Evolutionary conservation across 805 yeast species (phyloP).

Genomic region (Metschnikowia kofuensis): DNA sequence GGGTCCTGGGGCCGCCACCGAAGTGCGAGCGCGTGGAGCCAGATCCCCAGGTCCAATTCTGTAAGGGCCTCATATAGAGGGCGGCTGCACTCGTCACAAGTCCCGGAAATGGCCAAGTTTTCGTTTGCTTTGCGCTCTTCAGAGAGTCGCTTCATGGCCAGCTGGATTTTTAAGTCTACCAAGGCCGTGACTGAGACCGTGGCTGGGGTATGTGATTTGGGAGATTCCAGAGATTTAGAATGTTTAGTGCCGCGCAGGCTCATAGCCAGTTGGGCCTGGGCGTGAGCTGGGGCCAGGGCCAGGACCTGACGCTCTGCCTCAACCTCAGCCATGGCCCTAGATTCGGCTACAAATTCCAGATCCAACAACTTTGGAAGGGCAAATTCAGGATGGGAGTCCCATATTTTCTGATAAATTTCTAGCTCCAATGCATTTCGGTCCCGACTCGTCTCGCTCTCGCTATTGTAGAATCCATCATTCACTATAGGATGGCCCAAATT

Average conservation of each 20-base stretch:
- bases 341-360: background rate
- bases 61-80: slow-evolving; percentile 7
- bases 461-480: slow-evolving; percentile 16
- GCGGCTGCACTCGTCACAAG: slow-evolving; percentile 16
- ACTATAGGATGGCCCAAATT: slow-evolving; percentile 33
- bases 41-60: slow-evolving; percentile 31
- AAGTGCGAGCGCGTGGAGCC: slow-evolving; percentile 49
- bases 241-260: too few species aligned
- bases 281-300: background rate
- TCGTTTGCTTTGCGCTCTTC: background rate
- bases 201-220: background rate
- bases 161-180: background rate
- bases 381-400: slow-evolving; percentile 5
- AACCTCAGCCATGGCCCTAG: background rate
- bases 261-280: too few species aligned
- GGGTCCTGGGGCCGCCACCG: background rate
- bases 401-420: slow-evolving; percentile 4
- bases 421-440: slow-evolving; percentile 9
- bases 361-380: background rate
- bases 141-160: background rate
- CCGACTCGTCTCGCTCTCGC: slow-evolving; percentile 1
- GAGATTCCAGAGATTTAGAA: background rate
- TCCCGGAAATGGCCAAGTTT: background rate
- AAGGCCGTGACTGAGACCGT: slow-evolving; percentile 1
- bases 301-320: background rate